Evolutionary conservation across 805 yeast species (phyloP), one percentile per base, ranked within the genome.

Genomic region (Kregervanrija delftensis): DNA sequence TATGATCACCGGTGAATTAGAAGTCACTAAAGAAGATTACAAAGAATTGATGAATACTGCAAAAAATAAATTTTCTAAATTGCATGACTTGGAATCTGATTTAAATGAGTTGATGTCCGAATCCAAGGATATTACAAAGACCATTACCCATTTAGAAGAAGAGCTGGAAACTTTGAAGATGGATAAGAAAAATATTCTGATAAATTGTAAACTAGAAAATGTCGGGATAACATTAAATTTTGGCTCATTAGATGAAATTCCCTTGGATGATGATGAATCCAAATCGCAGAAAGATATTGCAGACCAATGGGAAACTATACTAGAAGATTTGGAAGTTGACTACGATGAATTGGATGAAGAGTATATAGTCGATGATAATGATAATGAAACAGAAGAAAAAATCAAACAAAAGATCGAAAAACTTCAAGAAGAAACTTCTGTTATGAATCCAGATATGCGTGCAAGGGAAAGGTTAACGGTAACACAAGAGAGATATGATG

Each of bases 391-490:
- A 17, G 59, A 44, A 28, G 59, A 54, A 5, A 47, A 56, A 3
- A 53, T 65, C 14, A 59, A 59, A 30, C 46, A 54, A 17, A 67
- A 68, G 37, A 56, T 67, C 2, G 75, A 68, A 41, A 65, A 46
- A 12, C 41, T 49, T 58, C 61, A 40, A 11, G 49, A 52, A 11
- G 74, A 73, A 30, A 59, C 77, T 28, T 71, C 66, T 13, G 55
- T 59, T 40, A 66, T 88, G 55, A 79, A 86, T 31, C 96, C 96
- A n/a, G 88, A 88, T 60, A 70, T 79, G 34, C 84, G 83, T 51
- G 96, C 96, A 0, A 66, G 76, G 30, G 95, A 86, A 42, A 73
- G 96, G 54, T 72, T 87, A 37, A 72, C 69, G 33, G 89, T 84
- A 42, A 86, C 84, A 8, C 81, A 83, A 49, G 68, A 61, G 6